Conservation (phyloP, 2,329 filamentous ascomycete species). For the Seiridium unicorne region DNA sequence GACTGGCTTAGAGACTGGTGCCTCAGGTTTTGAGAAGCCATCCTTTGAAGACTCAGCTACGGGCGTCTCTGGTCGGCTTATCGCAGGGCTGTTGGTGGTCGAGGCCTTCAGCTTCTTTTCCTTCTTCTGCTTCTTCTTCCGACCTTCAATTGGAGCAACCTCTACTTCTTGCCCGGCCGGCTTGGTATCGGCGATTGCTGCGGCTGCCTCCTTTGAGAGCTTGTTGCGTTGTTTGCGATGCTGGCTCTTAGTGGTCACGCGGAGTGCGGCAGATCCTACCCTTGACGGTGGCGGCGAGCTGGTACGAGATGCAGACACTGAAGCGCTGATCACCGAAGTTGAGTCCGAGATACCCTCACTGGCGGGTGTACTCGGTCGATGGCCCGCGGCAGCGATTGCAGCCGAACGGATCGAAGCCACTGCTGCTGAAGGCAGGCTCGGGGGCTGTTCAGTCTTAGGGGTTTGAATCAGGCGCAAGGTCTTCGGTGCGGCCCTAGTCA, state of each 20-base stretch:
- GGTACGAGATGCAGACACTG: constrained; percentile 65
- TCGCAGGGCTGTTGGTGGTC: constrained; percentile 24
- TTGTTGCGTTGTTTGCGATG: constrained; percentile 75
- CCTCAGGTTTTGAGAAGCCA: constrained; percentile 25
- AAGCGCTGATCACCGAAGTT: constrained; percentile 70
- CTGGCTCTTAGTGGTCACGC: constrained; percentile 73
- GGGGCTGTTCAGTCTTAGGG: constrained; percentile 58
- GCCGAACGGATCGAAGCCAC: constrained; percentile 28
- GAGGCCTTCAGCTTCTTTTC: constrained; percentile 57
- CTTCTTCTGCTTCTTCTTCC: constrained; percentile 86
- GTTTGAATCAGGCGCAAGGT: constrained; percentile 70
- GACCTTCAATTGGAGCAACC: constrained; percentile 71
- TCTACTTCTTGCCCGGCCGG: constrained; percentile 53
- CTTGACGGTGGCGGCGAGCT: constrained; percentile 68
- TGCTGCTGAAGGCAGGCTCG: constrained; percentile 28
- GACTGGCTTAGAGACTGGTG: constrained; percentile 16
- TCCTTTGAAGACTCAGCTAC: constrained; percentile 23
- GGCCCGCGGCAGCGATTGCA: constrained; percentile 26
- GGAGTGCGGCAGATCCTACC: constrained; percentile 67
- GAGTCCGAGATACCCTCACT: constrained; percentile 78
- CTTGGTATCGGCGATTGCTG: constrained; percentile 50
- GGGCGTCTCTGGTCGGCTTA: constrained; percentile 28
- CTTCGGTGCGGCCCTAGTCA: constrained; percentile 54
- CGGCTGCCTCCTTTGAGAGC: constrained; percentile 60
- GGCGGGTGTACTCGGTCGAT: constrained; percentile 68